Conservation (phyloP, 75 land plant genomes). For the Picea glauca region DNA sequence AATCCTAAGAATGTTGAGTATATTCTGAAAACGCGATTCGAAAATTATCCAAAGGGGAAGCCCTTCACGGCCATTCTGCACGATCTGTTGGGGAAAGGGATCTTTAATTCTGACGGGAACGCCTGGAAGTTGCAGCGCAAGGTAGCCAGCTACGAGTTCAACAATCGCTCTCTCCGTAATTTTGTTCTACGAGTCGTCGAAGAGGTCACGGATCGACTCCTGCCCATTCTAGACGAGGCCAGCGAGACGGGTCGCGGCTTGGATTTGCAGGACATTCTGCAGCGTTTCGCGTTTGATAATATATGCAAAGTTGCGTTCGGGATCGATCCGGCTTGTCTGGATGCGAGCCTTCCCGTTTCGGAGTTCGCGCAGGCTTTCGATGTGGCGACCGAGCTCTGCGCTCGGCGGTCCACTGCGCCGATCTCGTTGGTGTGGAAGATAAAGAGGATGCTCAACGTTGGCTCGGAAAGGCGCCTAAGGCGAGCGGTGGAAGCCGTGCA, state of each 20-base stretch:
- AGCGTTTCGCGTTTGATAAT: slow-evolving; percentile 63
- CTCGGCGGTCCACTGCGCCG: slow-evolving; percentile 57
- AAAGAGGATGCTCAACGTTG: slow-evolving; percentile 41
- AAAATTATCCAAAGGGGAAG: slow-evolving; percentile 53
- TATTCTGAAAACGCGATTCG: slow-evolving; percentile 51
- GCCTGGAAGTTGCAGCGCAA: slow-evolving; percentile 59
- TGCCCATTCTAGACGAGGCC: slow-evolving; percentile 29
- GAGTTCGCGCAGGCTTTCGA: slow-evolving; percentile 73
- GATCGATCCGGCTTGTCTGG: slow-evolving; percentile 41
- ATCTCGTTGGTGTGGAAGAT: slow-evolving; percentile 52
- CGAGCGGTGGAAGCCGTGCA: slow-evolving; percentile 40
- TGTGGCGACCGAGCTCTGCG: slow-evolving; percentile 57
- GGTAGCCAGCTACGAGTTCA: slow-evolving; percentile 67
- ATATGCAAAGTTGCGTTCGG: slow-evolving; percentile 59
- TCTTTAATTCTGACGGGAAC: slow-evolving; percentile 64
- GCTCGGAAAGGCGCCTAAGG: slow-evolving; percentile 50
- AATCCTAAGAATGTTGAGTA: slow-evolving; percentile 56
- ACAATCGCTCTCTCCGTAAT: slow-evolving; percentile 30
- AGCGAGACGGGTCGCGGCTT: slow-evolving; percentile 11
- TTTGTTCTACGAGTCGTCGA: slow-evolving; percentile 28
- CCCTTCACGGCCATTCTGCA: slow-evolving; percentile 14
- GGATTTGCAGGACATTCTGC: slow-evolving; percentile 55
- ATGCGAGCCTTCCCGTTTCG: slow-evolving; percentile 9
- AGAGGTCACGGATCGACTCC: slow-evolving; percentile 38
- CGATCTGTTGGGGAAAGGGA: slow-evolving; percentile 65